These are phyloP conservation scores for Thuidium tamariscinum DNA, from an alignment of 225 moss, liverwort and hornwort genomes.

Conservation along the genomic window DNA sequence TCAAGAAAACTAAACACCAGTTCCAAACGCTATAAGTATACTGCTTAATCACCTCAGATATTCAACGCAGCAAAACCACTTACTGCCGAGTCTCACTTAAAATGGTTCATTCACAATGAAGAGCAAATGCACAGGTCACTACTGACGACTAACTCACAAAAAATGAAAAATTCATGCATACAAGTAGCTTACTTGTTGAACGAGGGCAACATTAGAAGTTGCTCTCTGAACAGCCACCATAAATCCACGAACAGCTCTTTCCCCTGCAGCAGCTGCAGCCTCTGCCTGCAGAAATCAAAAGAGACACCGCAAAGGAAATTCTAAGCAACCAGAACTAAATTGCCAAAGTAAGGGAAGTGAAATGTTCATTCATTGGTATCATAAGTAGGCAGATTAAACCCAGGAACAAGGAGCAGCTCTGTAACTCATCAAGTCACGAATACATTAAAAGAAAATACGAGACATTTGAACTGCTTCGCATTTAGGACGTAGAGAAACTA, in stretches of 20 bases:
- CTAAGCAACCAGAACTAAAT: background rate
- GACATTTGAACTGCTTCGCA: background rate
- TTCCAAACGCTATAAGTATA: background rate
- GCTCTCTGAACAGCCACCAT: constrained; percentile 99
- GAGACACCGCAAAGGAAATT: background rate
- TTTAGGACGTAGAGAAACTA: background rate
- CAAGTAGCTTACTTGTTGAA: constrained; percentile 74
- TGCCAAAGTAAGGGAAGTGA: background rate
- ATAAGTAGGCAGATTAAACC: background rate
- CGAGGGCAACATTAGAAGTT: constrained; percentile 92
- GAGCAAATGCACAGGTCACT: background rate
- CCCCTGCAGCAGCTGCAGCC: constrained; percentile 96
- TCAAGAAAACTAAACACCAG: background rate
- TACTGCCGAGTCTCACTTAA: background rate
- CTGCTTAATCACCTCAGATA: background rate
- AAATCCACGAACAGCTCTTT: constrained; percentile 89
- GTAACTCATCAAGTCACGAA: background rate
- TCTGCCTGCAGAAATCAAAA: constrained; percentile 62
- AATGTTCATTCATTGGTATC: background rate
- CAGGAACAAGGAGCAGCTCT: background rate
- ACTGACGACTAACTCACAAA: background rate
- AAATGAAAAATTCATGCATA: background rate
- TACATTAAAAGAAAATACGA: background rate
- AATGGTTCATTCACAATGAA: background rate
- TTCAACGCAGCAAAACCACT: background rate